Conservation (phyloP, 2,329 filamentous ascomycete genomes). For the Lasiodiplodia theobromae region DNA sequence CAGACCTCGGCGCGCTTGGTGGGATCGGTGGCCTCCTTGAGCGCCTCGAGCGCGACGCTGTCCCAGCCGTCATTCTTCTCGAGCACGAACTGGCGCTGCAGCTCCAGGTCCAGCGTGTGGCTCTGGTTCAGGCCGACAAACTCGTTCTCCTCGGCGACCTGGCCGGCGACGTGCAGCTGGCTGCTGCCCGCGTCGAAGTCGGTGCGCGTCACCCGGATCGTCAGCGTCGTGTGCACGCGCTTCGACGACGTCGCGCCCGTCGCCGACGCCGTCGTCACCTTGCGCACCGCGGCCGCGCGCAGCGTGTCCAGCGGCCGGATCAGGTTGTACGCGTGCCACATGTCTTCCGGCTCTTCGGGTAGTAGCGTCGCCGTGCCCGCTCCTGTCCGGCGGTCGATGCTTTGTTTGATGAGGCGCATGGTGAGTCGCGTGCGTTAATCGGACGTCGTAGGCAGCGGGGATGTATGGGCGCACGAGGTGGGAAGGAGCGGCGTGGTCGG, state of each 20-base stretch:
- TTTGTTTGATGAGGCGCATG: conserved; percentile 73
- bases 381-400: conserved; percentile 69
- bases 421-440: conserved; percentile 1
- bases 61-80: conserved; percentile 91
- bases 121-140: conserved; percentile 71
- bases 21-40: conserved; percentile 80
- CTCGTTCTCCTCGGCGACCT: conserved; percentile 70
- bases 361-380: conserved; percentile 70
- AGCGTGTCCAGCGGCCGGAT: conserved; percentile 71
- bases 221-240: conserved; percentile 69
- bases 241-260: conserved; percentile 69
- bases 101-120: conserved; percentile 82
- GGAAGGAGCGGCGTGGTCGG: background rate
- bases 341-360: conserved; percentile 78
- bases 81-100: conserved; percentile 85
- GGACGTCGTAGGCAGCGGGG: background rate
- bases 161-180: conserved; percentile 72
- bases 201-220: conserved; percentile 69
- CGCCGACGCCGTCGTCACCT: conserved; percentile 66
- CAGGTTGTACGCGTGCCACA: conserved; percentile 81
- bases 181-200: conserved; percentile 74
- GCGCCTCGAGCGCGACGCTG: conserved; percentile 78
- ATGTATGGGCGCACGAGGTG: background rate
- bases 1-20: conserved; percentile 83
- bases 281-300: conserved; percentile 70